Base-by-base conservation (phyloP, 345 rosid species). In the Hevea brasiliensis region DNA sequence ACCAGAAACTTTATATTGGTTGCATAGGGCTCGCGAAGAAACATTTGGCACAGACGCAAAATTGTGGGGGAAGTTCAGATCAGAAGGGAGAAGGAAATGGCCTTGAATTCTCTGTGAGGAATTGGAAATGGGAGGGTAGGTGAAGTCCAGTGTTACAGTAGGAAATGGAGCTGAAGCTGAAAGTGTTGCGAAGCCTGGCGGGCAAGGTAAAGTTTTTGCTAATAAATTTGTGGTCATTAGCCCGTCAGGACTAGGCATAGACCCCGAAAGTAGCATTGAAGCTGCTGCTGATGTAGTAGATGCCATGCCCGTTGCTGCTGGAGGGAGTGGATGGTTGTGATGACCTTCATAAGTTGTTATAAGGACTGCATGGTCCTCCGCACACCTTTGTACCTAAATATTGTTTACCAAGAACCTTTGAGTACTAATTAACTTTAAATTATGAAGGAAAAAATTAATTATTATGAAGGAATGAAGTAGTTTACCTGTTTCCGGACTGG, bases 131-230 rank as follows among this genome's bases (percentile, higher is more conserved):
- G 65, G 56, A 12, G 41, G 35, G 20, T 72, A 68, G 20, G 84
- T 81, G 29, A 81, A 75, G 41, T 81, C 84, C 54, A 81, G 57
- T 24, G 80, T 78, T 47, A 78, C 61, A 17, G 84, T 78, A 29
- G 84, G 84, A 35, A 81, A 81, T 50, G 84, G 82, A 5, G 80
- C 74, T 0, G 82, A 78, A 68, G 79, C 80, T 4, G 84, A 81
- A 35, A 81, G 71, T 12, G 80, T 67, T 47, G 77, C 70, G 20
- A 75, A 27, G 67, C 32, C 72, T 24, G 77, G 15, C 7, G 79
- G 45, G 57, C 73, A 63, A 8, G 67, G 75, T 12, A 67, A 23
- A 13, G 62, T 53, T 51, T 58, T 81, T 0, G 79, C 24, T 14
- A 74, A 4, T 9, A 74, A 17, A 21, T 66, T 65, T 23, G 65